Evolutionary conservation across 768 basidiomycete species (phyloP).

Genomic region (Mycena epipterygia): DNA sequence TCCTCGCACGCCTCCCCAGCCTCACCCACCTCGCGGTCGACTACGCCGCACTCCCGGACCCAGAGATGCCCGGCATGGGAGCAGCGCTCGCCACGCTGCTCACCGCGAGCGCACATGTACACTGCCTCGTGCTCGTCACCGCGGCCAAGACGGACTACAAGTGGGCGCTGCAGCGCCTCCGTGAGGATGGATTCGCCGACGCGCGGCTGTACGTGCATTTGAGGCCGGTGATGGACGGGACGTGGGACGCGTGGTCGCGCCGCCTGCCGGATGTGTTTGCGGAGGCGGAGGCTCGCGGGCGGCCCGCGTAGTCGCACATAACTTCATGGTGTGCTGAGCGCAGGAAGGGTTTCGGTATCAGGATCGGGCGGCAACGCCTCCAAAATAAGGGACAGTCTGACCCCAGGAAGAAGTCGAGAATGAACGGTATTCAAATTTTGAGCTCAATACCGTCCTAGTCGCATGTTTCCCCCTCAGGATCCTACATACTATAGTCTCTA

Average conservation of each 20-base stretch:
- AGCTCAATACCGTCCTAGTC: no score
- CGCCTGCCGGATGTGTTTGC: constrained; percentile 26
- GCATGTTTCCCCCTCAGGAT: no score
- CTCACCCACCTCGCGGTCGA: constrained; percentile 29
- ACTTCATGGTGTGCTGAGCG: no score
- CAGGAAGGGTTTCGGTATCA: no score
- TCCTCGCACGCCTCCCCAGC: constrained; percentile 3
- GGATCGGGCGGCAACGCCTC: no score
- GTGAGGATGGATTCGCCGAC: constrained; percentile 21
- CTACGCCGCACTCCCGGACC: constrained; percentile 18
- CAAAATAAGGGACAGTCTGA: no score
- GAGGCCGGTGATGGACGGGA: constrained; percentile 20
- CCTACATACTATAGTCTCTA: no score
- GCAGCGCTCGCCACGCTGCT: constrained; percentile 6
- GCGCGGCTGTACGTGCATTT: constrained; percentile 24
- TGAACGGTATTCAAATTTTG: no score
- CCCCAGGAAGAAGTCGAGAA: no score
- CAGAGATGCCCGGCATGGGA: constrained; percentile 8
- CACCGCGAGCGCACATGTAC: background rate
- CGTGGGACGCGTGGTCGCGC: constrained; percentile 27
- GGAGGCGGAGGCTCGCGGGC: constrained; percentile 14
- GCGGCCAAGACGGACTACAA: constrained; percentile 13
- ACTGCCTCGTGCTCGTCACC: constrained; percentile 18
- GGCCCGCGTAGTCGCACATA: no score
- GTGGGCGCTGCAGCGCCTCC: constrained; percentile 17